A percentile compares a stretch with the other conserved stretches of the same genome.
phyloP scores from a whole-genome alignment of 1,139 yeast species.

The Debaryomyces subglobosus region DNA sequence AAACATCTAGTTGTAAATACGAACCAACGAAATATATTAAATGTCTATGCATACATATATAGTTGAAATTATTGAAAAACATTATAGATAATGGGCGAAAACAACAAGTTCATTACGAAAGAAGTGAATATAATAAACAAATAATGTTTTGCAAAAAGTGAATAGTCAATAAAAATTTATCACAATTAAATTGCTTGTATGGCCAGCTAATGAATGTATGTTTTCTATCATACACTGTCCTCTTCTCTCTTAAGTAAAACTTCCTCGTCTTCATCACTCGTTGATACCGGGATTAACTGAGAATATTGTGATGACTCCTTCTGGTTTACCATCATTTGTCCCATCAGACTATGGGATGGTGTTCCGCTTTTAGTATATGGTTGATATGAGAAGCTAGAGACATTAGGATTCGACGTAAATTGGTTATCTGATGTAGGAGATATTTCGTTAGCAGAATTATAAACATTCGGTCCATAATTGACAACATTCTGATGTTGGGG shows the following conservation, averaged over 20 bases:
- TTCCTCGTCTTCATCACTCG: constrained; percentile 8
- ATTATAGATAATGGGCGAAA: background rate
- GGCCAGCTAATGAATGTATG: background rate
- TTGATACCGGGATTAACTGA: constrained; percentile 1
- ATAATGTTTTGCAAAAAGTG: background rate
- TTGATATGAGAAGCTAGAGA: constrained; percentile 3
- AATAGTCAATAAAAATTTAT: constrained; percentile 1
- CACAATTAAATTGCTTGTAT: background rate
- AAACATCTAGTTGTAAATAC: constrained; percentile 40
- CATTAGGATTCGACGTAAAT: constrained; percentile 14
- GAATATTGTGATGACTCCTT: constrained; percentile 4
- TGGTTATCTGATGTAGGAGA: constrained; percentile 15
- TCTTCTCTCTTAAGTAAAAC: background rate
- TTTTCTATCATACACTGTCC: constrained; percentile 1
- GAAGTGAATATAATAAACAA: constrained; percentile 8
- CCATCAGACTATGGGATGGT: constrained; percentile 1
- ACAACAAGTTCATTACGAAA: background rate
- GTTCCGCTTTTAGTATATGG: constrained; percentile 7
- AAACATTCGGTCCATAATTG: constrained; percentile 17
- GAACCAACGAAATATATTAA: constrained; percentile 7
- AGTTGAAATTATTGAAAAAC: background rate
- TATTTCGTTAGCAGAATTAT: constrained; percentile 12
- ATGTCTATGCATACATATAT: constrained; percentile 9
- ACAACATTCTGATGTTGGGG: constrained; percentile 40
- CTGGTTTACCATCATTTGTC: background rate